Evolutionary conservation across 2,329 filamentous ascomycete genomes (phyloP).

Genomic region (Fusarium annulatum): DNA sequence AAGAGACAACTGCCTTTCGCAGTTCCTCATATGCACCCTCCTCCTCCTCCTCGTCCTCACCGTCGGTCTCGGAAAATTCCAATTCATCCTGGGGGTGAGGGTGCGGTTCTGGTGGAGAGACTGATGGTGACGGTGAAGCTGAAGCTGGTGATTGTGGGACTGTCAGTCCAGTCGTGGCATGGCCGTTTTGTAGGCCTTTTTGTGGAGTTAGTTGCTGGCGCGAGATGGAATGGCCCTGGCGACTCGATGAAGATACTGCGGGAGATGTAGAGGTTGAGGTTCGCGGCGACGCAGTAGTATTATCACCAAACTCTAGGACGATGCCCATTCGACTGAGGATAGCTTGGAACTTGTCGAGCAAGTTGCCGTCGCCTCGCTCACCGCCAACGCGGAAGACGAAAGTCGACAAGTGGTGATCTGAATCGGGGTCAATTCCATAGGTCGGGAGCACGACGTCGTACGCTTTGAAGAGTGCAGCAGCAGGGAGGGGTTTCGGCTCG

Average conservation of each 20-base stretch:
- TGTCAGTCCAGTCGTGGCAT: constrained; percentile 7
- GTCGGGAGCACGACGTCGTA: constrained; percentile 81
- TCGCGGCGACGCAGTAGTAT: constrained; percentile 42
- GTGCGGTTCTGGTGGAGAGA: neutral
- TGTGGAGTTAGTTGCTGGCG: constrained; percentile 1
- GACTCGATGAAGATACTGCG: constrained; percentile 37
- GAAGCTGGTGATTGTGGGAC: constrained; percentile 3
- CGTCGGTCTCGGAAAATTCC: constrained; percentile 10
- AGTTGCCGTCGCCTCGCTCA: constrained; percentile 64
- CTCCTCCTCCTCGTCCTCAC: constrained; percentile 34
- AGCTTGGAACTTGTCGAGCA: constrained; percentile 77
- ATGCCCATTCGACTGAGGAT: constrained; percentile 78
- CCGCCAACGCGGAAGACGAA: constrained; percentile 84
- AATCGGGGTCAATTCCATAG: constrained; percentile 75
- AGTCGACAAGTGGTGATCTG: constrained; percentile 79
- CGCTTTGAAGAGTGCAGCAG: constrained; percentile 81
- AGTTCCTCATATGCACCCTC: constrained; percentile 29
- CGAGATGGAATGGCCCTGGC: constrained; percentile 17
- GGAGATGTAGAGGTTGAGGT: constrained; percentile 41
- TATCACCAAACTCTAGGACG: constrained; percentile 69
- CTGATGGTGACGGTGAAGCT: neutral
- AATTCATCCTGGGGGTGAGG: constrained; percentile 7
- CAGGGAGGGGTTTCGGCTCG: constrained; percentile 73
- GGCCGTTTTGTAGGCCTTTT: constrained; percentile 12
- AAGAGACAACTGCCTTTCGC: constrained; percentile 36